Conservation (phyloP, 2,329 filamentous ascomycete genomes). For the Fusarium sp. region DNA sequence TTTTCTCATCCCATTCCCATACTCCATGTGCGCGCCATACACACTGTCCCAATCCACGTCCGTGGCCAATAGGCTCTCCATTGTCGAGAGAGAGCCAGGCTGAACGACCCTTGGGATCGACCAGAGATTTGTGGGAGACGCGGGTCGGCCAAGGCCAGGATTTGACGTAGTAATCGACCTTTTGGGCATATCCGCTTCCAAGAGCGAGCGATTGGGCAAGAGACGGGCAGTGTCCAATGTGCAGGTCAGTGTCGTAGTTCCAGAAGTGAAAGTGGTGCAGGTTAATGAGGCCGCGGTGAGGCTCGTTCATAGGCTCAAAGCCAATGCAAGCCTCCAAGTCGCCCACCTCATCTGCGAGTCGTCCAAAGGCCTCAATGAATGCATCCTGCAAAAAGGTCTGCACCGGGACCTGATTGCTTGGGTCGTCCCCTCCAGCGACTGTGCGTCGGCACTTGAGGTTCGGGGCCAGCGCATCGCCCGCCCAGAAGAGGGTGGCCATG, state of each 20-base stretch:
- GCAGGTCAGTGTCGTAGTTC: constrained; percentile 57
- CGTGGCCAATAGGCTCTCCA: constrained; percentile 12
- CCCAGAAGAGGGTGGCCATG: constrained; percentile 47
- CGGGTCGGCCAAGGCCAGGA: constrained; percentile 57
- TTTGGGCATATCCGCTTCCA: constrained; percentile 53
- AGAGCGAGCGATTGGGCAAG: constrained; percentile 54
- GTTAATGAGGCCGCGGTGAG: constrained; percentile 55
- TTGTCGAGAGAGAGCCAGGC: constrained; percentile 47
- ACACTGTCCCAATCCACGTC: constrained; percentile 48
- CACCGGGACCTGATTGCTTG: constrained; percentile 41
- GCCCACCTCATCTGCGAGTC: constrained; percentile 48
- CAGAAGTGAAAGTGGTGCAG: constrained; percentile 53
- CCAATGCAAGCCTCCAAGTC: constrained; percentile 52
- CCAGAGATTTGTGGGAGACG: constrained; percentile 48
- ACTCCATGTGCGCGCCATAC: constrained; percentile 56
- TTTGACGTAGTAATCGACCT: constrained; percentile 54
- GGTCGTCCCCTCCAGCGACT: constrained; percentile 20
- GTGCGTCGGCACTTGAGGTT: constrained; percentile 39
- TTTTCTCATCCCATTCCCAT: constrained; percentile 50
- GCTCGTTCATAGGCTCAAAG: constrained; percentile 58
- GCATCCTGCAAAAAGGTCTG: constrained; percentile 48
- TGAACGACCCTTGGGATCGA: constrained; percentile 53
- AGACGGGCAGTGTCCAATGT: constrained; percentile 55
- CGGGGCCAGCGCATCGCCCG: constrained; percentile 46
- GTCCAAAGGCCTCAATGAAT: constrained; percentile 50